phyloP scores from a whole-genome alignment of 305 asterid species.

The Fraxinus angustifolia region DNA sequence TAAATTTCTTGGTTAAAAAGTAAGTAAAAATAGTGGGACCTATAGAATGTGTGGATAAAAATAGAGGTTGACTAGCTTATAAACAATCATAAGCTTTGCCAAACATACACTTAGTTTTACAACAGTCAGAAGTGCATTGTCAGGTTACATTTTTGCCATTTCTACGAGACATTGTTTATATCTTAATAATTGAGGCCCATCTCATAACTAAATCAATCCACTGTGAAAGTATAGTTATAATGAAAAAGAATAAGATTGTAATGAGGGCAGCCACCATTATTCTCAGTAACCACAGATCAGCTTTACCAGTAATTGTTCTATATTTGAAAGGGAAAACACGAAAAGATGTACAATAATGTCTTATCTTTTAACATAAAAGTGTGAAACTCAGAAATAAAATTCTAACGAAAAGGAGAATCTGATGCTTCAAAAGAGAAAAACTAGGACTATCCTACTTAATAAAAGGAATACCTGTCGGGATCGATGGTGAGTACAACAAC shows the following conservation, averaged over 20 bases:
- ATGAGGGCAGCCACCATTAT: conserved; percentile 1
- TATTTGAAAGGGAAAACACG: conserved; percentile 5
- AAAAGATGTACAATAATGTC: not conserved
- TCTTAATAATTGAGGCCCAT: conserved; percentile 15
- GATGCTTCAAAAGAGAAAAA: conserved; percentile 22
- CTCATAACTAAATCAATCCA: conserved; percentile 17
- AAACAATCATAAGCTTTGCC: not conserved
- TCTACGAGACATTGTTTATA: conserved; percentile 14
- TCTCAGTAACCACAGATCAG: conserved; percentile 23
- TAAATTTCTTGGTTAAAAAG: not conserved
- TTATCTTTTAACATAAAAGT: conserved; percentile 4
- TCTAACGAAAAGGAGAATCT: conserved; percentile 11
- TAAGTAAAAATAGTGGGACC: not conserved
- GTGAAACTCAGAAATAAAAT: conserved; percentile 17
- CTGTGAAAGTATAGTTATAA: not conserved
- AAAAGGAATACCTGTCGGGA: conserved; percentile 74
- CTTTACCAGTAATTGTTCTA: not conserved
- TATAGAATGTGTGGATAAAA: not conserved
- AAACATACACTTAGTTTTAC: not conserved
- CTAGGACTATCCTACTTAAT: conserved; percentile 12
- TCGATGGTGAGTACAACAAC: conserved; percentile 88
- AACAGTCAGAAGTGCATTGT: not conserved
- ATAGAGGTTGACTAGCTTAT: not conserved
- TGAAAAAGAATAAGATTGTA: not conserved
- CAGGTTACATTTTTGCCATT: not conserved